Percentiles rank a stretch among this genome's conserved stretches.
phyloP scores from a whole-genome alignment of 2,329 filamentous ascomycete genomes.

The Harringtonia lauricola region DNA sequence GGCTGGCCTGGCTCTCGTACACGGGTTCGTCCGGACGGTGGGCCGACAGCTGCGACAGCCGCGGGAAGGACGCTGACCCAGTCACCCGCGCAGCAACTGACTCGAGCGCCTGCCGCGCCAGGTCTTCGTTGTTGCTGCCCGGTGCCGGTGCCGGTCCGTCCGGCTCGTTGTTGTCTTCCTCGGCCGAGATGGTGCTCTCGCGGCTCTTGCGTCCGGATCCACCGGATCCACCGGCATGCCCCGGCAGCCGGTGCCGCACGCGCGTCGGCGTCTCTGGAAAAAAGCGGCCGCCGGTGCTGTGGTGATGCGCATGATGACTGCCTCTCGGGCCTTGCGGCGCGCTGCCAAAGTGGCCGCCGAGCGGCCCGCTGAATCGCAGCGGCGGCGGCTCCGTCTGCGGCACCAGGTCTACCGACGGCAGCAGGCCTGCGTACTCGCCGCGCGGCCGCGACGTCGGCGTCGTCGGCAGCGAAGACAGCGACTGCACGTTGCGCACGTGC shows the following conservation, averaged over 20 bases:
- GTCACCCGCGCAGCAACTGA: conserved; percentile 31
- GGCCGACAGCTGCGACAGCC: conserved; percentile 5
- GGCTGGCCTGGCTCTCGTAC: conserved; percentile 65
- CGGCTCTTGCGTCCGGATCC: conserved; percentile 63
- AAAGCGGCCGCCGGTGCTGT: conserved; percentile 19
- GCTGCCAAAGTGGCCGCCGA: background rate
- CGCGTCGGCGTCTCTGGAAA: conserved; percentile 31
- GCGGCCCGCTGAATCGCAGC: conserved; percentile 11
- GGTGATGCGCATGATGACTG: background rate
- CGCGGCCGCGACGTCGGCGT: conserved; percentile 52
- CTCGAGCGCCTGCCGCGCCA: conserved; percentile 42
- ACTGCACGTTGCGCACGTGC: conserved; percentile 69
- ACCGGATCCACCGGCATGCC: no score
- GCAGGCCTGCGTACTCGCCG: conserved; percentile 38
- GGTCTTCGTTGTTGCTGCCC: conserved; percentile 32
- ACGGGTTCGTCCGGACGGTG: conserved; percentile 34
- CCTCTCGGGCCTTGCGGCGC: background rate
- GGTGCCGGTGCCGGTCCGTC: no score
- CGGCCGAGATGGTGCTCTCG: conserved; percentile 75
- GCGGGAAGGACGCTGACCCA: background rate
- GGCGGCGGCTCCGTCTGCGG: conserved; percentile 46
- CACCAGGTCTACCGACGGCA: conserved; percentile 52
- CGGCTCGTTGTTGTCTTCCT: conserved; percentile 26
- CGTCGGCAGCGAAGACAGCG: conserved; percentile 71
- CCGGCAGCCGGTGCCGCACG: conserved; percentile 8